Evolutionary conservation across 352 stramenopile species (phyloP), one percentile per base, ranked within the genome.

Genomic region (Nothophytophthora sp.): DNA sequence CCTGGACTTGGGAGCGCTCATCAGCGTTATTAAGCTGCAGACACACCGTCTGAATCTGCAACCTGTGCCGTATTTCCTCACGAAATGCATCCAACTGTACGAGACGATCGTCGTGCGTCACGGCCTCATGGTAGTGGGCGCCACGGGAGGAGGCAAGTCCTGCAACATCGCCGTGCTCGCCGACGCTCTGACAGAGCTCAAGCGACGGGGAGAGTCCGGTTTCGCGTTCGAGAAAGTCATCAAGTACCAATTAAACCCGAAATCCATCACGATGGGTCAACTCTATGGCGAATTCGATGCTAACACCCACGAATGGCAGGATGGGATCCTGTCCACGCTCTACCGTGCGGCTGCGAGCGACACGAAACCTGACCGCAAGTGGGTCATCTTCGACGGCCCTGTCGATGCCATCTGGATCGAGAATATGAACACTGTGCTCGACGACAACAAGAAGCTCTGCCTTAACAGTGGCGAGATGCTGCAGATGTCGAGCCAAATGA

Each of bases 321-420:
- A 98, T 42, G 95, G 95, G 1, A 98, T 99, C 44, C 77, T 99
- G 1, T 97, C 92, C 0, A 98, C 92, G 2, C 73, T 98, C 2
- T 98, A 98, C 47, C 90, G 96, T 8, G 78, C 80, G 0, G 96
- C 82, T 5, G 88, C 89, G 11, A 92, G 78, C 20, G 74, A 85
- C 43, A 95, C 92, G 0, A 96, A 96, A 68, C 53, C 84, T 0
- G 94, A 97, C 50, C 81, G 89, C 28, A 98, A 97, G 57, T 98
- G 92, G 92, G 88, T 98, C 36, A 91, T 98, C 34, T 98, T 98
- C 57, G 93, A 98, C 48, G 93, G 93, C 0, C 93, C 93, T 0
- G 93, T 98, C 1, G 93, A 98, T 69, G 90, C 93, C 1, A 96
- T 98, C 57, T 98, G 93, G 93, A 98, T 98, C 63, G 93, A 98